Conservation (phyloP, 2,329 filamentous ascomycete species). For the Aspergillus neoniger region DNA sequence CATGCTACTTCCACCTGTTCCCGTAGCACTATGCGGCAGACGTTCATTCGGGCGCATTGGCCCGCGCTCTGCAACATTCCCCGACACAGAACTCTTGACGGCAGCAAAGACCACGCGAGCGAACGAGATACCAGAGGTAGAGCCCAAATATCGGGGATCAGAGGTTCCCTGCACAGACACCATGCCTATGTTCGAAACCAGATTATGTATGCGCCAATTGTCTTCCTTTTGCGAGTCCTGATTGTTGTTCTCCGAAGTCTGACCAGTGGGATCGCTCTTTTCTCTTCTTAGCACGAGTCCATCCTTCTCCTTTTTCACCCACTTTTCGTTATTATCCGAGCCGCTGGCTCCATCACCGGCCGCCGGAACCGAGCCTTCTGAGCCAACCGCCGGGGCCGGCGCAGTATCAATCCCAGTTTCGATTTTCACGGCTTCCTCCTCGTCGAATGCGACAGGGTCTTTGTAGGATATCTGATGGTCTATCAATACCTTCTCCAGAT, state of each 20-base stretch:
- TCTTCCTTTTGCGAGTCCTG: slow-evolving; percentile 56
- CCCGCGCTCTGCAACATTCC: slow-evolving; percentile 62
- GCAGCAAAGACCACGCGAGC: slow-evolving; percentile 91
- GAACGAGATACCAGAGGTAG: slow-evolving; percentile 89
- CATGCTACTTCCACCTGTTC: slow-evolving; percentile 73
- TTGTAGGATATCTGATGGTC: slow-evolving; percentile 72
- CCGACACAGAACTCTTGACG: slow-evolving; percentile 72
- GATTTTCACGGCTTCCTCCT: slow-evolving; percentile 40
- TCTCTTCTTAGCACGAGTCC: slow-evolving; percentile 17
- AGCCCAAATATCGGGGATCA: slow-evolving; percentile 78
- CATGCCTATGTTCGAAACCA: slow-evolving; percentile 71
- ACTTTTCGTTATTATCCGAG: slow-evolving; percentile 17
- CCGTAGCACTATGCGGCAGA: slow-evolving; percentile 52
- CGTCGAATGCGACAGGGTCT: slow-evolving; percentile 68
- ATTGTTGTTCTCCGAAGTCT: slow-evolving; percentile 29
- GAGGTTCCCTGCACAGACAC: slow-evolving; percentile 75
- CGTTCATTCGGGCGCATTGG: slow-evolving; percentile 61
- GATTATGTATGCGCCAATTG: slow-evolving; percentile 63
- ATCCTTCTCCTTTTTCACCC: slow-evolving; percentile 29
- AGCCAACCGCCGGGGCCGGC: slow-evolving; percentile 17
- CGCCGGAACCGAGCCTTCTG: slow-evolving; percentile 20
- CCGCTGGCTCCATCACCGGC: slow-evolving; percentile 18
- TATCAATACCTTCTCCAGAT: slow-evolving; percentile 75
- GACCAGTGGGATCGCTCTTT: slow-evolving; percentile 21
- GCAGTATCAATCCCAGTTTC: slow-evolving; percentile 32